Evolutionary conservation across 2,329 filamentous ascomycete species (phyloP), one percentile per base, ranked within the genome.

Genomic region (Apiospora arundinis): DNA sequence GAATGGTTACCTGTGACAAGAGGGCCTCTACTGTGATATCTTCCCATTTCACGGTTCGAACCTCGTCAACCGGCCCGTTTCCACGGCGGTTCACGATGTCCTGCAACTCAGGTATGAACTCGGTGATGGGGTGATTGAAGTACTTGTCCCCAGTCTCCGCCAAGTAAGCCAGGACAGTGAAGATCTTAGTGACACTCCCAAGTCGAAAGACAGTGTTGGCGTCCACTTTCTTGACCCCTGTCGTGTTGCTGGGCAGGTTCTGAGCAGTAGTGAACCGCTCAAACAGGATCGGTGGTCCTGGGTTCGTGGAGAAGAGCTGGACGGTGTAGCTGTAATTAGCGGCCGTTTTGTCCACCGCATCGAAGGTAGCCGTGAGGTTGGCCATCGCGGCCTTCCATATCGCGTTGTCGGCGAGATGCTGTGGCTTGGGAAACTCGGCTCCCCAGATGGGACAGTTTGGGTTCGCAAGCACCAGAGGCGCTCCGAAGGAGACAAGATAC

Each of bases 91-190:
- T 14, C 4, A 73, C 76, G 2, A 80, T 76, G 2, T 70, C 75
- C n/a, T 75, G 75, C 18, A 84, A 75, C 70, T 84, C 82, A 2
- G 83, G 81, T 2, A 84, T 74, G 68, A 81, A 81, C 18, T 82
- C 82, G 1, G 80, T 80, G 16, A 85, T 76, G 2, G 81, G 82
- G 6, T 84, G 81, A 69, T 81, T 81, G 76, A 80, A 81, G 45
- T 79, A 74, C 0, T 72, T 67, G 37, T 82, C 81, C 0, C 82
- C 82, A 0, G 77, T 79, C 18, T 78, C 77, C 0, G 79, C 74
- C 0, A 84, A 76, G 46, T 82, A 81, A 0, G 77, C 77, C 72
- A 82, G 76, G 7, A 83, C 77, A 0, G 80, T 83, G 63, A 81
- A 81, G 6, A 83, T 71, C 70, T 84, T 81, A 8, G 79, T 82